These are phyloP conservation scores for Aspergillus jensenii DNA, from an alignment of 2,329 filamentous ascomycete genomes.

Conservation along the genomic window DNA sequence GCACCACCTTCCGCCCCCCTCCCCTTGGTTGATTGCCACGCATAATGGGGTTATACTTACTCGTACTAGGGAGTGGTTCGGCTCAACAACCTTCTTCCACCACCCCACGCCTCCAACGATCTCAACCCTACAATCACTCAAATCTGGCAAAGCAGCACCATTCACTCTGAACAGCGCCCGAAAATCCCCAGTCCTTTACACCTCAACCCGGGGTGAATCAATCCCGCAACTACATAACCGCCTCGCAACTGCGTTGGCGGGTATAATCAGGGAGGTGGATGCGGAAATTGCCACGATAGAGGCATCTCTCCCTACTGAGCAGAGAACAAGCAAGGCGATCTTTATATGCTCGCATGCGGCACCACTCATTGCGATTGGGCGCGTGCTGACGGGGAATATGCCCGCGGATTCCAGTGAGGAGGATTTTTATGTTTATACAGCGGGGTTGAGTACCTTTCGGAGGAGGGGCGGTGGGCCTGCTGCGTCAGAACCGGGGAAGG, in stretches of 20 bases:
- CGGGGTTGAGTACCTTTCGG: constrained; percentile 70
- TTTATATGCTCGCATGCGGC: constrained; percentile 89
- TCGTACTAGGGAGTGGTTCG: constrained; percentile 74
- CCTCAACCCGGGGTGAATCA: constrained; percentile 74
- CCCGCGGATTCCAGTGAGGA: constrained; percentile 69
- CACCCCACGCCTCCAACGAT: constrained; percentile 76
- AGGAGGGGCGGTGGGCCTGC: constrained; percentile 37
- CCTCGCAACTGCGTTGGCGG: constrained; percentile 66
- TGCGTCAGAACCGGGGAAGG: constrained; percentile 27
- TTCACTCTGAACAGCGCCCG: constrained; percentile 41
- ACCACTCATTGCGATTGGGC: constrained; percentile 79
- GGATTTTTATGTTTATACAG: constrained; percentile 84
- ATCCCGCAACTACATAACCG: constrained; percentile 78
- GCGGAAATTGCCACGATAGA: constrained; percentile 44
- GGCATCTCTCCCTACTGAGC: constrained; percentile 45
- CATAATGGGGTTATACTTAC: neutral
- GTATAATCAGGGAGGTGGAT: constrained; percentile 73
- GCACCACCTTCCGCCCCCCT: neutral
- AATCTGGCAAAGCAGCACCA: neutral
- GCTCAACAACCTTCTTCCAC: constrained; percentile 72
- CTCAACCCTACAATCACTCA: constrained; percentile 55
- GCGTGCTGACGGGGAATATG: constrained; percentile 75
- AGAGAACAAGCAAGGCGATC: constrained; percentile 58
- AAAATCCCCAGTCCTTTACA: constrained; percentile 59
- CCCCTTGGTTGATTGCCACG: neutral